Base-by-base conservation (phyloP, 2,329 filamentous ascomycete genomes). In the Scytalidium sp. region DNA sequence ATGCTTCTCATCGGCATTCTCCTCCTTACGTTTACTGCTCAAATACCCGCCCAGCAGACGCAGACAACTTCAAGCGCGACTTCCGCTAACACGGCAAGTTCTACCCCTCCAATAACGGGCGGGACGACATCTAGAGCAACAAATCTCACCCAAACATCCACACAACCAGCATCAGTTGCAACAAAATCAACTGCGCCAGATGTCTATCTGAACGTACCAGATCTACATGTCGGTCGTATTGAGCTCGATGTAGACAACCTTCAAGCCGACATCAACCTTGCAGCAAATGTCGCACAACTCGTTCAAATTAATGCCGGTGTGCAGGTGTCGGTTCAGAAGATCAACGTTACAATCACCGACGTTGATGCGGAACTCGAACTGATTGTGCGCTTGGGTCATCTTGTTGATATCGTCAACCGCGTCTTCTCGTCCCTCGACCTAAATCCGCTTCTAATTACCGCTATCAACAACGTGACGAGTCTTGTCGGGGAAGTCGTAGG, bases 341-440 rank as follows among this genome's bases (percentile, higher is more conserved):
- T 85, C 60, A 84, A 83, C 64, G 75, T 85, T 59, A 83, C 80
- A 17, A 84, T 85, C 50, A 69, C 74, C 11, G 80, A 84, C 55
- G 79, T 85, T 5, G 70, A 79, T 21, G 81, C 79, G 1, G 65
- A 84, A 54, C 70, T 84, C 19, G 79, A 84, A 52, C 70, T 85
- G 6, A 72, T 83, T 47, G 78, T 84, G 36, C 74, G 81, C 19
- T 69, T 85, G 8, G 80, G 80, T 32, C 75, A 84, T 60, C 69
- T 84, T 17, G 80, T 82, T 23, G 71, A 78, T 49, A 83, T 84
- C 45, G 80, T 85, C 46, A 80, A 82, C 63, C 74, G 80, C 21
- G 81, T 81, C 2, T 77, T 84, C 47, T 67, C 76, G 22, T 78
- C 77, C 3, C 67, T 84, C 22, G 80, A 84, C 56, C 69, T 84